Conservation (phyloP, 805 yeast genomes). For the Starmerella sirachaensis region DNA sequence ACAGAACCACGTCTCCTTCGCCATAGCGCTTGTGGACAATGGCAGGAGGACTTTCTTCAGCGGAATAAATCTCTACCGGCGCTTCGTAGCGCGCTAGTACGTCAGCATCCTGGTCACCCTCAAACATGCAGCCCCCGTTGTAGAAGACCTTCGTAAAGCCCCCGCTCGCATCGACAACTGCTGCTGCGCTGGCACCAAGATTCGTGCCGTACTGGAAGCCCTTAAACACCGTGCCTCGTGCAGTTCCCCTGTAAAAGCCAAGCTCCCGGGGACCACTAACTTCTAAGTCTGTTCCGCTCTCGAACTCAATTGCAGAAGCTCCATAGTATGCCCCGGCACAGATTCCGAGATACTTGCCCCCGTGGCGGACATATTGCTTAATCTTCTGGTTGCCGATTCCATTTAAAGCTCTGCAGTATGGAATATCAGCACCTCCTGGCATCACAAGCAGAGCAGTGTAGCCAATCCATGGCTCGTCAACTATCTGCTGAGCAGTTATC, state of each 20-base stretch:
- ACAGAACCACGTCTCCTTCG: conserved; percentile 59
- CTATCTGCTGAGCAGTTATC: conserved; percentile 48
- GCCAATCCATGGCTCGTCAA: conserved; percentile 77
- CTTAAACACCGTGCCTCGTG: conserved; percentile 66
- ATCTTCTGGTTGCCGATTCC: conserved; percentile 57
- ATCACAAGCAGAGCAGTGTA: conserved; percentile 70
- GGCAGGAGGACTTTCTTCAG: conserved; percentile 44
- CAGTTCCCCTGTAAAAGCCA: conserved; percentile 67
- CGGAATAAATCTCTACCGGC: conserved; percentile 39
- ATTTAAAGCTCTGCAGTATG: conserved; percentile 60
- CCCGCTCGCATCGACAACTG: too few relatives aligned
- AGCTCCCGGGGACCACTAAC: conserved; percentile 81
- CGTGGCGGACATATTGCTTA: conserved; percentile 51
- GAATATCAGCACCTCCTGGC: conserved; percentile 97
- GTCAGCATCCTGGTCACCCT: conserved; percentile 49
- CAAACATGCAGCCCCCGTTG: conserved; percentile 86
- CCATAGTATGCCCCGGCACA: conserved; percentile 95
- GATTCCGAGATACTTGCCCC: conserved; percentile 76
- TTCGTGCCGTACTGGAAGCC: conserved; percentile 77
- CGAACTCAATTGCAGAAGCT: conserved; percentile 67
- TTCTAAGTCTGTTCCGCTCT: conserved; percentile 59
- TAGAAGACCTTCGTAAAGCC: conserved; percentile 40
- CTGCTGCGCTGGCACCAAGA: conserved; percentile 55
- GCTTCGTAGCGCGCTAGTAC: conserved; percentile 60
- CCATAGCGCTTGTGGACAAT: conserved; percentile 58